phyloP scores from a whole-genome alignment of 2,329 filamentous ascomycete species.

The Alternaria sp. region DNA sequence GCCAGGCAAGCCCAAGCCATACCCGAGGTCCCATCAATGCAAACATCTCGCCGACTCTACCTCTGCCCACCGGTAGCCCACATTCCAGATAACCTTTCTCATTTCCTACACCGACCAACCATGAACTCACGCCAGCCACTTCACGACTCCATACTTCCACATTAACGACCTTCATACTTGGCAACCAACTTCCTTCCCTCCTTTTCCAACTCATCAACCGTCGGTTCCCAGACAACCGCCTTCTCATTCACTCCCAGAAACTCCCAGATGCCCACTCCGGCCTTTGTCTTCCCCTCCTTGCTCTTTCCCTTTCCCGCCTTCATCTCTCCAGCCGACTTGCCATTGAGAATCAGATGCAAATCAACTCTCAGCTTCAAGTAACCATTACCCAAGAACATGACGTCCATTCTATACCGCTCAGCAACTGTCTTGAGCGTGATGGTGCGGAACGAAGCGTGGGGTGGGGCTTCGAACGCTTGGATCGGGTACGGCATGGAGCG shows the following conservation, averaged over 20 bases:
- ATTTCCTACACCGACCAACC: background rate
- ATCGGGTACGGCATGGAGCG: slow-evolving; percentile 35
- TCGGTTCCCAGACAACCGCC: slow-evolving; percentile 12
- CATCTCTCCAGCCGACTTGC: slow-evolving; percentile 25
- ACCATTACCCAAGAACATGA: slow-evolving; percentile 43
- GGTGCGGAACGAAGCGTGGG: slow-evolving; percentile 39
- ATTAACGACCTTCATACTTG: slow-evolving; percentile 26
- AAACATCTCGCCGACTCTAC: background rate
- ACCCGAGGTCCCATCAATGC: background rate
- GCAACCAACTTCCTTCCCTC: slow-evolving; percentile 27
- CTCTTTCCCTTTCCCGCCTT: slow-evolving; percentile 29
- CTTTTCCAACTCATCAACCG: slow-evolving; percentile 27
- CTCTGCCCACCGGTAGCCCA: background rate
- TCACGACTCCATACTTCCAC: background rate
- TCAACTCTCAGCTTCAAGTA: slow-evolving; percentile 38
- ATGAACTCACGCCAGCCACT: background rate
- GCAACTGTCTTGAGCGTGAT: slow-evolving; percentile 27
- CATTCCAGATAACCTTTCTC: background rate
- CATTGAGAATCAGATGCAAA: slow-evolving; percentile 37
- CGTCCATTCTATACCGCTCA: slow-evolving; percentile 37
- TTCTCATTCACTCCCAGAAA: slow-evolving; percentile 30
- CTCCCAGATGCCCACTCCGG: slow-evolving; percentile 21
- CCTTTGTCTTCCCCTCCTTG: slow-evolving; percentile 13
- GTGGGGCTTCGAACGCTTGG: slow-evolving; percentile 28
- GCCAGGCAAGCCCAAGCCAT: background rate